phyloP scores from a whole-genome alignment of 2,329 filamentous ascomycete species.

The Sporothrix protearum region DNA sequence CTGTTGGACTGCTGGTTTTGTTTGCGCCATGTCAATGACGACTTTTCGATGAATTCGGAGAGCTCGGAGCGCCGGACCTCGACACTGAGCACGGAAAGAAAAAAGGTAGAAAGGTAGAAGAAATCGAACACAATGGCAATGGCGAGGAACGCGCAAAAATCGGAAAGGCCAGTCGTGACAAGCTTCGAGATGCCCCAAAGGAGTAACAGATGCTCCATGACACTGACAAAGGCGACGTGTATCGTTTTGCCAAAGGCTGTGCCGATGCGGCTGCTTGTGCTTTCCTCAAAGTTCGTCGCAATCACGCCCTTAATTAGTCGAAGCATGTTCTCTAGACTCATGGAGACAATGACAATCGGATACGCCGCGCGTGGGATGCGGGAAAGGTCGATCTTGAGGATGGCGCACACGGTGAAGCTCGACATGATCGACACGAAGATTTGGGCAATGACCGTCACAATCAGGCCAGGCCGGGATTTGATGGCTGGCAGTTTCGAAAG shows the following conservation, averaged over 20 bases:
- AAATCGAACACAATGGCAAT: conserved; percentile 74
- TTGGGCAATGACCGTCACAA: conserved; percentile 67
- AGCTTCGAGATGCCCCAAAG: conserved; percentile 62
- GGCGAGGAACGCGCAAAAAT: conserved; percentile 72
- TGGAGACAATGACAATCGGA: conserved; percentile 70
- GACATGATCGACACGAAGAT: conserved; percentile 70
- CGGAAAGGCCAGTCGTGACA: conserved; percentile 61
- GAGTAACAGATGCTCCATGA: conserved; percentile 65
- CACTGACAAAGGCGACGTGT: conserved; percentile 64
- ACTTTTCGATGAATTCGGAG: conserved; percentile 64
- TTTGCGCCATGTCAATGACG: conserved; percentile 43
- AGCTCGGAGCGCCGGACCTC: conserved; percentile 74
- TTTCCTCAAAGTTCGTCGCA: conserved; percentile 64
- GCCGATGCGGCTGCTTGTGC: conserved; percentile 65
- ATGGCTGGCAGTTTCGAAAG: conserved; percentile 68
- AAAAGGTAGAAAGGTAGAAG: conserved; percentile 75
- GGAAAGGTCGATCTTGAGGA: conserved; percentile 71
- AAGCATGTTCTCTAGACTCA: conserved; percentile 77
- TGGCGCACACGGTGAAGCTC: conserved; percentile 74
- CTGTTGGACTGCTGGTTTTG: conserved; percentile 14
- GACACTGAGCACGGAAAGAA: conserved; percentile 72
- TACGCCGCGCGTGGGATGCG: conserved; percentile 71
- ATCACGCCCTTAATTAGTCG: conserved; percentile 75
- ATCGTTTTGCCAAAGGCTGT: conserved; percentile 71
- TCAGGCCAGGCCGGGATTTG: conserved; percentile 70